Percentiles rank a stretch among this genome's conserved stretches.
Conservation (phyloP, 2,329 filamentous ascomycete species). For the Hymenoscyphus infarciens region DNA sequence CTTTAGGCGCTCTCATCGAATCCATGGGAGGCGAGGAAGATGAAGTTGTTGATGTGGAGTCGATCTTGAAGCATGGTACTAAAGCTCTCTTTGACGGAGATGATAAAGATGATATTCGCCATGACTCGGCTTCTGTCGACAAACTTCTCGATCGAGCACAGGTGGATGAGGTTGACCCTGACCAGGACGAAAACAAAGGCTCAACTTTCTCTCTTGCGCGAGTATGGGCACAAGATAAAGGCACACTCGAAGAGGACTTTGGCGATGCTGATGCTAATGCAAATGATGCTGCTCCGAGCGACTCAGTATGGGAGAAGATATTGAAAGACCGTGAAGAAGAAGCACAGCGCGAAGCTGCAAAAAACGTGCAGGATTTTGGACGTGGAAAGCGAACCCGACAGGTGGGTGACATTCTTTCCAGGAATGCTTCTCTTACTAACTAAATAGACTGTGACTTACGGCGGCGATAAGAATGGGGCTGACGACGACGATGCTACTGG, state of each 20-base stretch:
- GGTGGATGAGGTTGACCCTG: constrained; percentile 66
- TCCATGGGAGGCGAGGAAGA: constrained; percentile 83
- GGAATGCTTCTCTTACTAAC: constrained; percentile 1
- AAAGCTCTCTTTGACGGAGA: constrained; percentile 80
- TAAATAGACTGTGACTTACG: constrained; percentile 10
- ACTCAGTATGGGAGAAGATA: constrained; percentile 85
- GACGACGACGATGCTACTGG: constrained; percentile 15
- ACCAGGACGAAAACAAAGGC: constrained; percentile 62
- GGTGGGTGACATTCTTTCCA: constrained; percentile 21
- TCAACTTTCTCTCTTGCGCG: constrained; percentile 85
- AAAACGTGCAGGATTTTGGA: constrained; percentile 71
- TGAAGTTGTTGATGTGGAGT: constrained; percentile 74
- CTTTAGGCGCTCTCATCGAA: constrained; percentile 89
- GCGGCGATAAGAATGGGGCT: constrained; percentile 13
- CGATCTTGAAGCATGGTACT: constrained; percentile 83
- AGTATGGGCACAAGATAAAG: constrained; percentile 85
- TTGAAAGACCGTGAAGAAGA: constrained; percentile 76
- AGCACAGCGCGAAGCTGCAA: constrained; percentile 68
- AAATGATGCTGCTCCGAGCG: constrained; percentile 48
- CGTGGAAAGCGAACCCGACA: constrained; percentile 64
- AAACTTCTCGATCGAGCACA: constrained; percentile 84
- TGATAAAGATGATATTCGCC: constrained; percentile 69
- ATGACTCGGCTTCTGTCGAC: constrained; percentile 80
- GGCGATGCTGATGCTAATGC: constrained; percentile 50
- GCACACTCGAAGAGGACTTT: constrained; percentile 60